Base-by-base conservation (phyloP, 177 flowering plant species). In the Telopea speciosissima region DNA sequence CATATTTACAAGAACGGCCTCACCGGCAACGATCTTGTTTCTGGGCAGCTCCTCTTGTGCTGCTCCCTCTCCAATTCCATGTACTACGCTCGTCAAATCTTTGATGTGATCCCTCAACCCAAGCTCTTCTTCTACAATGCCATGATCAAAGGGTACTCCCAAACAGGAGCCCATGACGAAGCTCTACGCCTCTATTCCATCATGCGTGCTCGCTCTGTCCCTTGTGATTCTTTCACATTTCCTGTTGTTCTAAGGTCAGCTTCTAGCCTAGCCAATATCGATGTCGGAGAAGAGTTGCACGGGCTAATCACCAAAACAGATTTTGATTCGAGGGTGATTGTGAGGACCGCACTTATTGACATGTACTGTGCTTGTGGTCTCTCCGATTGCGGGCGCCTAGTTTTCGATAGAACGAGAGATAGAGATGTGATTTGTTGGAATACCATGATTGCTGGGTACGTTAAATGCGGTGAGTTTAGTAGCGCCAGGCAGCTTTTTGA, bases 371-470 rank as follows among this genome's bases (percentile, higher is more conserved):
- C 60, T 66, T 80, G 72, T 65, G 73, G 73, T 1, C 62, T 59
- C 14, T 52, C 69, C 12, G n/a, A 22, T 21, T 45, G 10, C 40
- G 80, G 70, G 24, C 70, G 81, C 31, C 22, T 44, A 3, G 49
- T 73, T 24, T 79, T 79, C 40, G 79, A 79, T 70, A 59, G 72
- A 52, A 65, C 70, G 44, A 3, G 0, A 8, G 81, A 79, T 5
- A 70, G 68, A 70, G 79, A 79, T 79, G 78, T 75, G 23, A 76
- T 79, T 58, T 79, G 81, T 68, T 79, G 81, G 81, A 76, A 76
- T 31, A 76, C 81, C 16, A 79, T 79, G 79, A 64, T 79, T 24
- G 67, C 79, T 36, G 81, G 76, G 56, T 73, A 70, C 23, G 62
- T 67, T 12, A 79, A 75, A 63, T 76, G 77, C 28, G 81, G 79